phyloP scores from a whole-genome alignment of 2,329 filamentous ascomycete genomes.

The Talaromyces sp. region DNA sequence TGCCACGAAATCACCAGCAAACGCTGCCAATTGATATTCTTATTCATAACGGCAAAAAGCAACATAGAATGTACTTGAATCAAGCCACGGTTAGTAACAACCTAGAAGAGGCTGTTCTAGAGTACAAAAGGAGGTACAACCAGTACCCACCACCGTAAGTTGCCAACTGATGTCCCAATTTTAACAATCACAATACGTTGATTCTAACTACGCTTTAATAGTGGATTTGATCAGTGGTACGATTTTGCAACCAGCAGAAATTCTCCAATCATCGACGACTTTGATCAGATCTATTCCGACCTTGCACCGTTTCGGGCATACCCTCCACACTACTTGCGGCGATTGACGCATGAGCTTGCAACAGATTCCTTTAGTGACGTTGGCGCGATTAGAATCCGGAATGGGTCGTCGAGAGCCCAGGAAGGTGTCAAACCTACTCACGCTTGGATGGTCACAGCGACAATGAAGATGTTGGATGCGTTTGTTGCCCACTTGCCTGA shows the following conservation, averaged over 20 bases:
- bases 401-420: conserved; percentile 46
- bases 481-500: conserved; percentile 53
- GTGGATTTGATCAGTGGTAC: conserved; percentile 56
- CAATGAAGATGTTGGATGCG: conserved; percentile 47
- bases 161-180: background rate
- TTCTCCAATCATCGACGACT: conserved; percentile 54
- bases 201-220: conserved; percentile 14
- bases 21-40: conserved; percentile 53
- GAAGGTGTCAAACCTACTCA: conserved; percentile 50
- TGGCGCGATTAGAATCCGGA: conserved; percentile 51
- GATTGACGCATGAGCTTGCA: conserved; percentile 48
- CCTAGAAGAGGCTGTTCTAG: conserved; percentile 44
- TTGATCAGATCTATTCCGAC: conserved; percentile 53
- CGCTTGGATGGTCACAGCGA: conserved; percentile 53
- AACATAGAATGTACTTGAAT: conserved; percentile 45
- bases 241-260: conserved; percentile 47
- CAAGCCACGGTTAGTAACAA: conserved; percentile 44
- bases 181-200: background rate
- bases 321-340: conserved; percentile 45
- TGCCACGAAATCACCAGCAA: conserved; percentile 33
- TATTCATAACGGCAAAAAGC: conserved; percentile 43
- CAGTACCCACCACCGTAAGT: conserved; percentile 50
- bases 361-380: conserved; percentile 51
- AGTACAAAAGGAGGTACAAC: conserved; percentile 49
- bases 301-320: conserved; percentile 52